Evolutionary conservation across 331 rosid species (phyloP), one percentile per base, ranked within the genome.

Genomic region (Telfairia occidentalis): DNA sequence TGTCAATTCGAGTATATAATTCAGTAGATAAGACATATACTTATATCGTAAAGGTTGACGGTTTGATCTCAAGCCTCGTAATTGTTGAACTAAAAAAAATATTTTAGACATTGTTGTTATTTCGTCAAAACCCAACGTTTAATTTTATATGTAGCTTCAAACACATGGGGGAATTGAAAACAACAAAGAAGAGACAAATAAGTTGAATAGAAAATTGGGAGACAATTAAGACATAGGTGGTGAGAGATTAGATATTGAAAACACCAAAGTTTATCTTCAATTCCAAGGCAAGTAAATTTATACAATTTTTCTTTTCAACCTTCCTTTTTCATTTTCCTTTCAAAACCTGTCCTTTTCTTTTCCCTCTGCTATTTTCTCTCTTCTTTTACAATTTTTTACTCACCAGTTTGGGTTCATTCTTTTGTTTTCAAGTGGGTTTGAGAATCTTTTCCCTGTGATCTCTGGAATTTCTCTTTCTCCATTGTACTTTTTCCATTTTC

Each of bases 371-470:
- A 7, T 21, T 53, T 46, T 13, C 53, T 46, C 45, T 40, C 19
- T 16, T 28, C 38, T 28, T 60, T 32, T 32, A 30, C 67, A 60
- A 30, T 30, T 15, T 16, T 64, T 9, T 38, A 38, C 52, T 37
- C n/a, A 38, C 52, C n/a, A 5, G 52, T 48, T 38, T 48, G 26
- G 61, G 3, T 71, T 29, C 55, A 30, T 71, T 71, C 40, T 16
- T 71, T 71, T 49, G 61, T 71, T 71, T 71, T 71, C 30, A 71
- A 45, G 75, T 70, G 75, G 58, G 58, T 45, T 46, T 28, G 59
- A 46, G 76, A 71, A 71, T 71, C 61, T 71, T 71, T 32, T 18
- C 21, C 5, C 26, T 42, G 38, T 24, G 5, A 5, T 10, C 73
- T 57, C 64, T 9, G 18, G 6, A 57, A 2, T 57, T 15, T 6